phyloP scores from a whole-genome alignment of 1,284 basidiomycete species.

The Papiliotrema nemorosa region DNA sequence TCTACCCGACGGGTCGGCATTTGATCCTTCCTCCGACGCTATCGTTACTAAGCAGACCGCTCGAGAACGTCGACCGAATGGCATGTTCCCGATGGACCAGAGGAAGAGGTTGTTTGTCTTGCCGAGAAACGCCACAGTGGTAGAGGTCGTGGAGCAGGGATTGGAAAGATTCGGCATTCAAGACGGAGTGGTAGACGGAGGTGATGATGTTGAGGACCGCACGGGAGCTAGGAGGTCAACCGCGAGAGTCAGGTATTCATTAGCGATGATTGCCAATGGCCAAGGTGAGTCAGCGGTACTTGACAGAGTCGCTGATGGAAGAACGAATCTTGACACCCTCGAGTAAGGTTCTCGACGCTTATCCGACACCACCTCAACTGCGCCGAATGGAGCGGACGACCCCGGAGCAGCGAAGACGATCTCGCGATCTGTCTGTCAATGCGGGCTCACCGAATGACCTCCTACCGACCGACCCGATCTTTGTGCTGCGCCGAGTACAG shows the following conservation, averaged over 20 bases:
- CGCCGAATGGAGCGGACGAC: conserved; percentile 61
- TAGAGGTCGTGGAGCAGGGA: conserved; percentile 89
- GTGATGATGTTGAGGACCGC: conserved; percentile 94
- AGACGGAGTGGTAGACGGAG: conserved; percentile 94
- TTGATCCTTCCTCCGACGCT: conserved; percentile 85
- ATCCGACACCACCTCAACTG: conserved; percentile 68
- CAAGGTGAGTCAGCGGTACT: conserved; percentile 56
- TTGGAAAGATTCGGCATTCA: conserved; percentile 87
- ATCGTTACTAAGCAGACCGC: conserved; percentile 64
- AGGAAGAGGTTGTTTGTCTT: conserved; percentile 76
- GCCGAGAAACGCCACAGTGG: conserved; percentile 90
- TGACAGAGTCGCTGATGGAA: conserved; percentile 37
- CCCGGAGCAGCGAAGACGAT: conserved; percentile 72
- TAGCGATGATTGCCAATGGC: conserved; percentile 59
- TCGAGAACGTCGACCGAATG: conserved; percentile 14
- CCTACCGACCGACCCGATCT: conserved; percentile 74
- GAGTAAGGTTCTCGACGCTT: conserved; percentile 79
- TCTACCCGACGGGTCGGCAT: conserved; percentile 86
- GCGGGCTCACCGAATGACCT: conserved; percentile 72
- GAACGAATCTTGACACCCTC: conserved; percentile 73
- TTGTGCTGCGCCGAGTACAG: conserved; percentile 76
- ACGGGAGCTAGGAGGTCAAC: conserved; percentile 72
- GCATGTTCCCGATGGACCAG: conserved; percentile 37
- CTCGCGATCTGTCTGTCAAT: conserved; percentile 72
- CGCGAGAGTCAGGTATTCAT: conserved; percentile 72